phyloP scores from a whole-genome alignment of 192 early-diverging fungal genomes.

The Coemansia sp. region DNA sequence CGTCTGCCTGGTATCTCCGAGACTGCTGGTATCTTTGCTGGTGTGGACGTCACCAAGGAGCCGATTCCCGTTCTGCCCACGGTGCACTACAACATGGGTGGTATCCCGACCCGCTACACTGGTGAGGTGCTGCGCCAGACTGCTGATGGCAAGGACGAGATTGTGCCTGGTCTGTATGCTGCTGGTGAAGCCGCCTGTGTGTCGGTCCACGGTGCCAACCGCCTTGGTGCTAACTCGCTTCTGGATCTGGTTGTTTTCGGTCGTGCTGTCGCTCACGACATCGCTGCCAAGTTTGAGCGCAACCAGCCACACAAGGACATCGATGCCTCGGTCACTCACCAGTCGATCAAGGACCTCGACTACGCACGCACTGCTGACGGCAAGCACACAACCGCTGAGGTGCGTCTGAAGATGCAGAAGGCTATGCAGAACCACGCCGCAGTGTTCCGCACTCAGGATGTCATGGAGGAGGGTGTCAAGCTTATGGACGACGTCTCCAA shows the following conservation, averaged over 20 bases:
- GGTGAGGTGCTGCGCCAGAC: conserved; percentile 86
- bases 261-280: conserved; percentile 93
- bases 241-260: conserved; percentile 99
- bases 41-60: conserved; percentile 99
- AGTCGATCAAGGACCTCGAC: conserved; percentile 93
- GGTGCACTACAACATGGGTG: conserved; percentile 99
- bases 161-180: conserved; percentile 97
- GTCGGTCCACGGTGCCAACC: conserved; percentile 98
- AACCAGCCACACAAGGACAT: conserved; percentile 82
- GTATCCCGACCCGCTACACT: conserved; percentile 96
- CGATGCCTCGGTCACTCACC: conserved; percentile 78
- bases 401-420: conserved; percentile 96
- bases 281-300: conserved; percentile 84
- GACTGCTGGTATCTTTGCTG: conserved; percentile 98
- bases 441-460: conserved; percentile 90
- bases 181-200: conserved; percentile 98
- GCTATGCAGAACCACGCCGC: conserved; percentile 97
- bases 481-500: conserved; percentile 83
- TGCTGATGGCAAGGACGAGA: conserved; percentile 77
- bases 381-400: conserved; percentile 70
- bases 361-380: conserved; percentile 86
- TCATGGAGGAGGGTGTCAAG: conserved; percentile 84
- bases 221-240: conserved; percentile 96
- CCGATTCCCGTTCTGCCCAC: conserved; percentile 98
- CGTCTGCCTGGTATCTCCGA: conserved; percentile 98